A percentile compares a stretch with the other conserved stretches of the same genome.
These are phyloP conservation scores for Malassezia obtusa DNA, from an alignment of 1,284 basidiomycete genomes.

Conservation along the genomic window DNA sequence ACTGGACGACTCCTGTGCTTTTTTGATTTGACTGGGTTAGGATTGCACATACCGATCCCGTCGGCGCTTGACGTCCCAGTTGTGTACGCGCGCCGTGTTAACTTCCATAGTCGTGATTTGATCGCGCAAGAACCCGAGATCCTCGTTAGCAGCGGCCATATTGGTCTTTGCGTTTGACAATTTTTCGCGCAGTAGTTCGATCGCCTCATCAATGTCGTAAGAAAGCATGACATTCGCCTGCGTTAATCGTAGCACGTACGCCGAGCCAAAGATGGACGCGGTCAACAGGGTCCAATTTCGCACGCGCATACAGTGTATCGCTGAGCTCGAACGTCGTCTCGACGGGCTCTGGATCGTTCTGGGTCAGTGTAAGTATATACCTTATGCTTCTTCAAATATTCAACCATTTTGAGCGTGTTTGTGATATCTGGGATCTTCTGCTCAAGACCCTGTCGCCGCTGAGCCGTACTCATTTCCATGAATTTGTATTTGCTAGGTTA, in stretches of 20 bases:
- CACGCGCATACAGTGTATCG: slow-evolving; percentile 87
- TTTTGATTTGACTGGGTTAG: not conserved
- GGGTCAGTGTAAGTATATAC: slow-evolving; percentile 50
- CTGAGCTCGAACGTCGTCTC: slow-evolving; percentile 88
- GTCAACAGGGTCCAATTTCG: slow-evolving; percentile 73
- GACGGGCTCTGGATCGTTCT: slow-evolving; percentile 54
- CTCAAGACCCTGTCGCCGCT: slow-evolving; percentile 68
- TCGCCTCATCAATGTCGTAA: slow-evolving; percentile 75
- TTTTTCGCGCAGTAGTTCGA: slow-evolving; percentile 66
- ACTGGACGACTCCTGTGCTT: not conserved
- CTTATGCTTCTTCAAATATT: slow-evolving; percentile 57
- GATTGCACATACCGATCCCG: slow-evolving; percentile 52
- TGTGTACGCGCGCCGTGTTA: slow-evolving; percentile 90
- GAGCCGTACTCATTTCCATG: slow-evolving; percentile 81
- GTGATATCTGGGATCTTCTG: slow-evolving; percentile 95
- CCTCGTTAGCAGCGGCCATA: slow-evolving; percentile 66
- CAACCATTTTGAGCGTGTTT: slow-evolving; percentile 83
- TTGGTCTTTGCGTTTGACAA: slow-evolving; percentile 64
- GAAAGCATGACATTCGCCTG: slow-evolving; percentile 76
- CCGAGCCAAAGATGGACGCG: slow-evolving; percentile 92
- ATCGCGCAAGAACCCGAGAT: slow-evolving; percentile 85
- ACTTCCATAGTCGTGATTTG: slow-evolving; percentile 97
- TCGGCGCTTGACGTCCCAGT: slow-evolving; percentile 82
- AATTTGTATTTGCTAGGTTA: slow-evolving; percentile 81
- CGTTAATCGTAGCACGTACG: slow-evolving; percentile 52